phyloP scores from a whole-genome alignment of 306 rosid genomes.

The Sicyos edulis region DNA sequence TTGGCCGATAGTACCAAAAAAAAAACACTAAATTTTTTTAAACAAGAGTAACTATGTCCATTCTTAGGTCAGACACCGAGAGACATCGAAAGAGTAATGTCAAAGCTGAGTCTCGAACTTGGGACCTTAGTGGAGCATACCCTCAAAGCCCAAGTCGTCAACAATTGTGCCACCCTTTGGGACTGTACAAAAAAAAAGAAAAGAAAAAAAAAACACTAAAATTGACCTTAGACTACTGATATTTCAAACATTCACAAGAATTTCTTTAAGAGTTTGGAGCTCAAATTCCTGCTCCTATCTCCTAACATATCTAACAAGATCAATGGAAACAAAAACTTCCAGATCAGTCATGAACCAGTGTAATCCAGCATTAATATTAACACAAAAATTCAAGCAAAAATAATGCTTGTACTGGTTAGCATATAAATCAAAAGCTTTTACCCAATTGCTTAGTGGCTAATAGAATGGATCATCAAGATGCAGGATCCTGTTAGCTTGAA shows the following conservation, averaged over 20 bases:
- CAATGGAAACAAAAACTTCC: conserved; percentile 11
- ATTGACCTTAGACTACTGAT: neutral
- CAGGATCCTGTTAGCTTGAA: neutral
- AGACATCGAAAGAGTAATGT: no score
- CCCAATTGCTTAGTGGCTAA: neutral
- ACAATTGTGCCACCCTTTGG: no score
- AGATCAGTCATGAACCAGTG: conserved; percentile 9
- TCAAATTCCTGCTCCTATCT: conserved; percentile 9
- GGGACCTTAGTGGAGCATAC: no score
- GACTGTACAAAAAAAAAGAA: no score
- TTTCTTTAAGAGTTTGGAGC: neutral
- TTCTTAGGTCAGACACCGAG: no score
- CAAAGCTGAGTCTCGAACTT: no score
- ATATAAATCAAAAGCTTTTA: conserved; percentile 3
- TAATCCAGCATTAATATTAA: conserved; percentile 21
- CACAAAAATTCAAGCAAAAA: conserved; percentile 10
- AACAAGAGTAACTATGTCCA: no score
- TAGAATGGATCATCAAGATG: neutral
- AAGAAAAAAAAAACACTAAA: neutral
- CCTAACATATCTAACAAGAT: conserved; percentile 3
- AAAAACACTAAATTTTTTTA: neutral
- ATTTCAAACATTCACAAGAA: conserved; percentile 18
- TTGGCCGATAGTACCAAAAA: no score
- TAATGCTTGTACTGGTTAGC: conserved; percentile 10
- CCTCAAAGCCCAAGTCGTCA: no score